Evolutionary conservation across 306 rosid species (phyloP).

Genomic region (Cajanus cajan): DNA sequence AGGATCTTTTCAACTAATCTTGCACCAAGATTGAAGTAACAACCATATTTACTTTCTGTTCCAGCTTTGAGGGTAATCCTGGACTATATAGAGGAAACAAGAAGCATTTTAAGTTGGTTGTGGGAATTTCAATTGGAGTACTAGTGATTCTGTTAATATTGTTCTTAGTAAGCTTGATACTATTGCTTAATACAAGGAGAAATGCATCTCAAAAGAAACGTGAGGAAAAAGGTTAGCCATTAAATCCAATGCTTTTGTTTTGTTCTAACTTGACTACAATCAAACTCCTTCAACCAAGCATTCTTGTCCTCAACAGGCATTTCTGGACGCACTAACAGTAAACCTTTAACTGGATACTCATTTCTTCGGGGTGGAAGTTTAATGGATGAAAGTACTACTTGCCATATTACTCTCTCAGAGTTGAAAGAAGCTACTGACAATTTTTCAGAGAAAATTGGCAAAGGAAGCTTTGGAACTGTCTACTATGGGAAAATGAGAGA

Average conservation of each 20-base stretch:
- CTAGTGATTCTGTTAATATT: conserved; percentile 44
- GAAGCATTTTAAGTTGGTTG: conserved; percentile 57
- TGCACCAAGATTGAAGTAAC: conserved; percentile 14
- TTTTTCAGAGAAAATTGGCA: conserved; percentile 69
- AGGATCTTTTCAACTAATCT: background rate
- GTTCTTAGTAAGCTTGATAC: conserved; percentile 51
- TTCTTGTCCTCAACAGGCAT: conserved; percentile 47
- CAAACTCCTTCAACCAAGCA: conserved; percentile 29
- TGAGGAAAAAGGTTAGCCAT: conserved; percentile 52
- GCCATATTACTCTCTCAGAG: conserved; percentile 56
- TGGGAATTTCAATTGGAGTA: conserved; percentile 64
- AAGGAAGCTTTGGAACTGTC: conserved; percentile 90
- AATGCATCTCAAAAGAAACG: conserved; percentile 38
- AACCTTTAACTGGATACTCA: conserved; percentile 53
- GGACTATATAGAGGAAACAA: conserved; percentile 43
- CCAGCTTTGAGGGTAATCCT: conserved; percentile 62
- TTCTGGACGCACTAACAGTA: conserved; percentile 50
- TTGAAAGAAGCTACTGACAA: conserved; percentile 69
- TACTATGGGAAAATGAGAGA: conserved; percentile 84
- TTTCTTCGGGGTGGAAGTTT: conserved; percentile 47
- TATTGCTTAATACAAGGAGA: conserved; percentile 38
- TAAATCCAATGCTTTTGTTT: background rate
- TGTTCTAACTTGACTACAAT: background rate
- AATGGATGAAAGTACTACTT: conserved; percentile 74
- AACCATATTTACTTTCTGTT: conserved; percentile 18